A percentile compares a stretch with the other conserved stretches of the same genome.
Conservation (phyloP, 2,329 filamentous ascomycete species). For the Clathrospora elynae region DNA sequence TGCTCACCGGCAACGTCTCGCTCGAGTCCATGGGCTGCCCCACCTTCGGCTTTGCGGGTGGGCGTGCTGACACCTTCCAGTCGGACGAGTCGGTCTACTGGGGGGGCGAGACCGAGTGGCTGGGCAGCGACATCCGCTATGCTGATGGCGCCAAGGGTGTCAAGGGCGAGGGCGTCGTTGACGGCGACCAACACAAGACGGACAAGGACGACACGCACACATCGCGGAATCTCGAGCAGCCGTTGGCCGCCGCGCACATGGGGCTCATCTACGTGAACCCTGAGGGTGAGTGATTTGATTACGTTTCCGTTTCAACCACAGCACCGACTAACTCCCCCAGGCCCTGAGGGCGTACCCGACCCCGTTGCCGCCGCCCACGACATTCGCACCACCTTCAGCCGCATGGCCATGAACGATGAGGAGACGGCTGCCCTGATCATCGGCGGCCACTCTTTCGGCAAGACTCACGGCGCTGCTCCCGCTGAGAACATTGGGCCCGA, state of each 20-base stretch:
- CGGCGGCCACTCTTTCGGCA: constrained; percentile 79
- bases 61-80: constrained; percentile 74
- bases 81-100: constrained; percentile 78
- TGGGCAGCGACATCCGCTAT: constrained; percentile 76
- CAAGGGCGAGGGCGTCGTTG: constrained; percentile 46
- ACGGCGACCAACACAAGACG: constrained; percentile 41
- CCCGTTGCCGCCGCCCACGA: constrained; percentile 71
- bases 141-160: constrained; percentile 56
- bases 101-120: constrained; percentile 75
- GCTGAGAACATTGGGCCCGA: constrained; percentile 68
- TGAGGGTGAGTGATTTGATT: constrained; percentile 50
- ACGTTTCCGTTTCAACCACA: too few species aligned
- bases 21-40: constrained; percentile 77
- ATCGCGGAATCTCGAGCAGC: constrained; percentile 67
- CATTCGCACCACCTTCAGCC: constrained; percentile 74
- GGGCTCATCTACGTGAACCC: constrained; percentile 84
- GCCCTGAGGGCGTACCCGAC: constrained; percentile 73
- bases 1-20: constrained; percentile 76
- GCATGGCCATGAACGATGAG: constrained; percentile 84
- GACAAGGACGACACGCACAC: constrained; percentile 49
- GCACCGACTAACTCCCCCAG: constrained; percentile 38
- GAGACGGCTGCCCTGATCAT: constrained; percentile 81
- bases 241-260: constrained; percentile 72
- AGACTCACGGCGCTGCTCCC: constrained; percentile 76
- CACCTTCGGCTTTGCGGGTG: constrained; percentile 74